Evolutionary conservation across 2,329 filamentous ascomycete species (phyloP).

Genomic region (Phialophora expanda): DNA sequence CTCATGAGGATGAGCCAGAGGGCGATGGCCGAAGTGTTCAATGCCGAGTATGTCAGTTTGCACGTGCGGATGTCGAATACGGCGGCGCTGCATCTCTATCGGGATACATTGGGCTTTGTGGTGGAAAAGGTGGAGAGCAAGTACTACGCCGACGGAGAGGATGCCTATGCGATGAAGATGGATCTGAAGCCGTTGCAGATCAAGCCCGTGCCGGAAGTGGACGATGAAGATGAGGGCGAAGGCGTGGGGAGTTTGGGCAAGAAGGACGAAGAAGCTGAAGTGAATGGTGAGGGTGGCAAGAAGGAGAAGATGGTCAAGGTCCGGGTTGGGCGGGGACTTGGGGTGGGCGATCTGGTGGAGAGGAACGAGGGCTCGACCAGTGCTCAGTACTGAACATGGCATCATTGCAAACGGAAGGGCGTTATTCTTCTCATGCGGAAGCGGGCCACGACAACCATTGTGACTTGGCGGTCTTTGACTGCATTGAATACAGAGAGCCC

Average conservation of each 20-base stretch:
- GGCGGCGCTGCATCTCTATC: conserved; percentile 89
- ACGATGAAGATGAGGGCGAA: conserved; percentile 67
- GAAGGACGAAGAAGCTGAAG: conserved; percentile 62
- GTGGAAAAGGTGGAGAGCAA: conserved; percentile 82
- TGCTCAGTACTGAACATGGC: conserved; percentile 29
- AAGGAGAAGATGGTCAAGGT: conserved; percentile 76
- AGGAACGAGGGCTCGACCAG: conserved; percentile 48
- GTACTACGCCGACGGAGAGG: conserved; percentile 97
- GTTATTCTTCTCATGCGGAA: neutral
- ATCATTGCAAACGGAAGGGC: neutral
- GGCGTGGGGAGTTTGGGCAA: conserved; percentile 66
- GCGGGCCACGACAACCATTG: neutral
- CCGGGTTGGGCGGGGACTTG: conserved; percentile 78
- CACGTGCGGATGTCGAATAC: conserved; percentile 95
- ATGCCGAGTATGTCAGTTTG: conserved; percentile 88
- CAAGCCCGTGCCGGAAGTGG: conserved; percentile 53
- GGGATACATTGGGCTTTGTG: conserved; percentile 85
- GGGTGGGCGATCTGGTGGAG: conserved; percentile 69
- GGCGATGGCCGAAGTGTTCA: conserved; percentile 95
- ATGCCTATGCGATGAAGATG: conserved; percentile 92
- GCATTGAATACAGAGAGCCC: neutral
- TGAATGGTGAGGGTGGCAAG: conserved; percentile 57
- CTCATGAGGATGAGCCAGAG: conserved; percentile 95
- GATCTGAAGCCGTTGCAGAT: conserved; percentile 65
- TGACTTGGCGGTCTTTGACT: no score